These are phyloP conservation scores for Pilobolus umbonatus DNA, from an alignment of 192 early-diverging fungal species.

Conservation along the genomic window DNA sequence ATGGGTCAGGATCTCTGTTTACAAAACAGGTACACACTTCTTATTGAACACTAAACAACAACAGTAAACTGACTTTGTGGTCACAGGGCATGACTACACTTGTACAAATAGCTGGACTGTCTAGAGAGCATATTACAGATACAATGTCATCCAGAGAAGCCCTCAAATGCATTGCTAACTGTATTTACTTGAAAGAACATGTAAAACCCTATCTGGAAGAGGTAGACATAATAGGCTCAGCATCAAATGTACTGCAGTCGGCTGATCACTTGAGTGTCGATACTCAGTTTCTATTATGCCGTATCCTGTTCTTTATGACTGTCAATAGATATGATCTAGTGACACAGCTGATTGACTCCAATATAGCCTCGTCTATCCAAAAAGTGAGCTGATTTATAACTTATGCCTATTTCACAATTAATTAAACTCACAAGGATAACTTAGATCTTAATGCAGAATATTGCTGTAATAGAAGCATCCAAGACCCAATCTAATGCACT, in stretches of 20 bases:
- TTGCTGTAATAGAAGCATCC: constrained; percentile 2
- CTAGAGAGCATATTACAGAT: constrained; percentile 27
- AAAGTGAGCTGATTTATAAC: constrained; percentile 25
- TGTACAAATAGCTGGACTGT: not conserved
- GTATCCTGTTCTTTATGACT: constrained; percentile 68
- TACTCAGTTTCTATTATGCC: constrained; percentile 53
- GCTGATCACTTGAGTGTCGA: constrained; percentile 35
- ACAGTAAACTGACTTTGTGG: not conserved
- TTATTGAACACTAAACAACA: not conserved
- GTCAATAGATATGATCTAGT: constrained; percentile 39
- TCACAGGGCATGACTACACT: not conserved
- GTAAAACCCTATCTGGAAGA: constrained; percentile 44
- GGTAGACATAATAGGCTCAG: constrained; percentile 34
- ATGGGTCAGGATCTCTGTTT: constrained; percentile 55
- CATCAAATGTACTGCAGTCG: constrained; percentile 30
- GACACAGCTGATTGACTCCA: constrained; percentile 35
- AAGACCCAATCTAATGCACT: constrained; percentile 2
- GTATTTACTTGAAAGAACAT: constrained; percentile 48
- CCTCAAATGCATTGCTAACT: constrained; percentile 67
- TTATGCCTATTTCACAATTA: not conserved
- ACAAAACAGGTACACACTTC: constrained; percentile 40
- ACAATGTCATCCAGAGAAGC: constrained; percentile 40
- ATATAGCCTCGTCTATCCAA: constrained; percentile 32
- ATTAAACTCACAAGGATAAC: not conserved
- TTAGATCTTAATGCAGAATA: not conserved